phyloP scores from a whole-genome alignment of 192 early-diverging fungal species.

The Gryganskiella cystojenkinii region DNA sequence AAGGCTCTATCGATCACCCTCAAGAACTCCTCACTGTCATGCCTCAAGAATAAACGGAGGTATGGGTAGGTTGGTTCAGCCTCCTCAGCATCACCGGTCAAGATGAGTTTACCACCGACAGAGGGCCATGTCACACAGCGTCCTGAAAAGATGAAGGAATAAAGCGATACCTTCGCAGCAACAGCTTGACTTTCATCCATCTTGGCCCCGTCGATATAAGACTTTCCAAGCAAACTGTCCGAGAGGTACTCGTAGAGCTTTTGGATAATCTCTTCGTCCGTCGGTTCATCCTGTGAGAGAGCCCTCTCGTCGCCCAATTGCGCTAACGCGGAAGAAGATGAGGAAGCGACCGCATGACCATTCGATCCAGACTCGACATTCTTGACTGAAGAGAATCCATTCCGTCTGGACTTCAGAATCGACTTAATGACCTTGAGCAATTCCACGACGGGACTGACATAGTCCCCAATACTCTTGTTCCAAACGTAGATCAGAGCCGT shows the following conservation, averaged over 20 bases:
- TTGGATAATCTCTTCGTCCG: conserved; percentile 54
- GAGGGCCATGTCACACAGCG: conserved; percentile 70
- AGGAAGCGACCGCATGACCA: background rate
- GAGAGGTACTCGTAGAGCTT: conserved; percentile 65
- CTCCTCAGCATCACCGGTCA: conserved; percentile 61
- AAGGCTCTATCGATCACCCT: conserved; percentile 65
- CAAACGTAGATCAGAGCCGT: conserved; percentile 70
- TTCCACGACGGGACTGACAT: conserved; percentile 69
- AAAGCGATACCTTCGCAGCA: conserved; percentile 62
- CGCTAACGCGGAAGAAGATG: background rate
- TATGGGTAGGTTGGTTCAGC: conserved; percentile 73
- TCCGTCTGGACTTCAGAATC: conserved; percentile 45
- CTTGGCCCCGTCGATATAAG: conserved; percentile 59
- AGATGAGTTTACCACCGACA: conserved; percentile 60
- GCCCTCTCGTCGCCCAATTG: conserved; percentile 10
- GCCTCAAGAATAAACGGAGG: conserved; percentile 59
- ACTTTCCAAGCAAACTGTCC: conserved; percentile 59
- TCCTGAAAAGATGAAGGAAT: conserved; percentile 71
- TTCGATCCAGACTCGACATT: background rate
- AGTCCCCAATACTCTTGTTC: conserved; percentile 69
- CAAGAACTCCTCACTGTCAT: conserved; percentile 64
- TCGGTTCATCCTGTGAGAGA: conserved; percentile 4
- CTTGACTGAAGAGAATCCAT: background rate
- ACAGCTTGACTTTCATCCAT: conserved; percentile 54
- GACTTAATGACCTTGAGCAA: conserved; percentile 62